Conservation (phyloP, 2,329 filamentous ascomycete genomes). For the Alternaria triticimaculans region DNA sequence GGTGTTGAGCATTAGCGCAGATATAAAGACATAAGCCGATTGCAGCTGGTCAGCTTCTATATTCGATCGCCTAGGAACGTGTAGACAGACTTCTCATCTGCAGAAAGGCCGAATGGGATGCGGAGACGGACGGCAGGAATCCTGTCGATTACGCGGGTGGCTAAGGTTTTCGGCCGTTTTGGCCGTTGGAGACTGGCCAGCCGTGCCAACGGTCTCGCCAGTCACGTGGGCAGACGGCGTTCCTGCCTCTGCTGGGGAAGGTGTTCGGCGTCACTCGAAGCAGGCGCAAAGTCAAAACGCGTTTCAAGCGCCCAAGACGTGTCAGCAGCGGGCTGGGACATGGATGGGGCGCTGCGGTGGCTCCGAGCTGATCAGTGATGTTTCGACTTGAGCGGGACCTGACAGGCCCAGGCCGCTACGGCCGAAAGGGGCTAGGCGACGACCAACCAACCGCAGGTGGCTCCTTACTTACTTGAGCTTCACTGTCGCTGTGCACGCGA, state of each 20-base stretch:
- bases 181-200: constrained; percentile 10
- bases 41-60: background rate
- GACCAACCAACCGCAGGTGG: constrained; percentile 1
- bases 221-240: constrained; percentile 1
- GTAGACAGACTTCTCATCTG: background rate
- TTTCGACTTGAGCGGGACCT: constrained; percentile 18
- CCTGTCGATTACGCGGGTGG: constrained; percentile 13
- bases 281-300: background rate
- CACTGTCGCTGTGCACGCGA: constrained; percentile 6
- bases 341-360: constrained; percentile 11
- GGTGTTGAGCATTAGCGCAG: constrained; percentile 1
- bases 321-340: constrained; percentile 11
- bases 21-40: background rate
- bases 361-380: constrained; percentile 13
- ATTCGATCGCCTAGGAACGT: background rate
- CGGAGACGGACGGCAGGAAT: background rate
- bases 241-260: background rate
- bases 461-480: constrained; percentile 17
- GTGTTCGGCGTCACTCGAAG: background rate
- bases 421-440: constrained; percentile 13
- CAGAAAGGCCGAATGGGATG: background rate
- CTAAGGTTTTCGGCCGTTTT: constrained; percentile 11
- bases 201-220: constrained; percentile 1
- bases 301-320: constrained; percentile 12
- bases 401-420: constrained; percentile 5